These are phyloP conservation scores for Aegilops tauschii DNA, from an alignment of 176 grass and related monocot genomes.

Conservation along the genomic window DNA sequence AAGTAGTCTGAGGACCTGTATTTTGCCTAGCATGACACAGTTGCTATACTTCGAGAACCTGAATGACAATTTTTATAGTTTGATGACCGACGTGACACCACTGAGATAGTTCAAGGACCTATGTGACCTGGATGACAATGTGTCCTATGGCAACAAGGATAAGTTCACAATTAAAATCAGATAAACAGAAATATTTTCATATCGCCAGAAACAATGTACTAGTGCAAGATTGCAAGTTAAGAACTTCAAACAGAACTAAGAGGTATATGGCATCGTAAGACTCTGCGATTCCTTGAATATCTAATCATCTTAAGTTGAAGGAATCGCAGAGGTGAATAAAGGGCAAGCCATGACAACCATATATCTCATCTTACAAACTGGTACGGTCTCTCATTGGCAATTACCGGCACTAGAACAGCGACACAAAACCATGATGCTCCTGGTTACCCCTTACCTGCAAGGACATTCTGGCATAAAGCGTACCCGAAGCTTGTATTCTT, in stretches of 20 bases:
- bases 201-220: neutral
- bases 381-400: too few species aligned
- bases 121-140: neutral
- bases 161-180: neutral
- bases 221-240: neutral
- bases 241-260: neutral
- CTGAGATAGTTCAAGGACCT: too few species aligned
- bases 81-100: too few species aligned
- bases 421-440: neutral
- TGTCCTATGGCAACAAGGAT: constrained; percentile 46
- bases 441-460: neutral
- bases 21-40: too few species aligned
- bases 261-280: neutral
- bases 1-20: too few species aligned
- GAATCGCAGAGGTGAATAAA: neutral
- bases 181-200: neutral
- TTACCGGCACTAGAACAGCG: neutral
- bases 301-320: neutral
- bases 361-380: neutral
- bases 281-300: neutral
- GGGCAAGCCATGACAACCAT: neutral
- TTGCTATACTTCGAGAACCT: too few species aligned
- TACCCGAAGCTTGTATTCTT: too few species aligned
- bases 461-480: neutral
- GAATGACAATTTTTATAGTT: too few species aligned